Base-by-base conservation (phyloP, 2,329 filamentous ascomycete genomes). In the Teratosphaeria pseudoeucalypti region DNA sequence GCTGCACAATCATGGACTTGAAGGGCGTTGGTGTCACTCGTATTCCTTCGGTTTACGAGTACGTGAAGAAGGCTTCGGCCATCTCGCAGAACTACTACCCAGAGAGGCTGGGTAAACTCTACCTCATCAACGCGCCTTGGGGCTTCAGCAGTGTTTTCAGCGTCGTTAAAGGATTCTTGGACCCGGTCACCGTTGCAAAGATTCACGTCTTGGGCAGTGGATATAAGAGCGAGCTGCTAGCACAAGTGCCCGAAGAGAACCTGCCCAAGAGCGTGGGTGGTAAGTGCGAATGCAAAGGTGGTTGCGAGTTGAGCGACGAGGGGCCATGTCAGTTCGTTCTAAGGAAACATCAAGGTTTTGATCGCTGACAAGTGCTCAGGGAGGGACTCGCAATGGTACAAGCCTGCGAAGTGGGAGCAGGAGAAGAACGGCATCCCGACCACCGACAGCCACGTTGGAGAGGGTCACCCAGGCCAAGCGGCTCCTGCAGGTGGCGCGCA, bases 41-140 rank as follows among this genome's bases (percentile, higher is more conserved):
- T 77, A 86, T 90, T 52, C 82, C 85, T 63, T 87, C 88, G 62
- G 92, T 96, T 60, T 96, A 95, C 80, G 82, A 85, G 58, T 97
- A 96, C 79, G 84, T 99, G 67, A 85, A 85, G 70, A 84, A 88
- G 73, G 91, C 90, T 54, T 94, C 90, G 37, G 86, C 80, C 74
- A 89, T 99, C 77, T 95, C 90, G 65, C 94, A 97, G 78, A 96
- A 97, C 83, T 95, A 97, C 85, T 99, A 99, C 79, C 94, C 94
- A 7, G 94, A 99, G 82, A 89, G 94, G 61, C 82, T 99, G 61
- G 94, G 94, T 71, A 92, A 91, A 77, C 82, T 99, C 73, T 99
- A 96, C 82, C 79, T 99, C 69, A 96, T 99, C 85, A 99, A 99
- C 78, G 90, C 92, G 2, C 91, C 91, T 23, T 97, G 92, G 92